Base-by-base conservation (phyloP, 257 asterid genomes). In the Ehretia macrophylla region DNA sequence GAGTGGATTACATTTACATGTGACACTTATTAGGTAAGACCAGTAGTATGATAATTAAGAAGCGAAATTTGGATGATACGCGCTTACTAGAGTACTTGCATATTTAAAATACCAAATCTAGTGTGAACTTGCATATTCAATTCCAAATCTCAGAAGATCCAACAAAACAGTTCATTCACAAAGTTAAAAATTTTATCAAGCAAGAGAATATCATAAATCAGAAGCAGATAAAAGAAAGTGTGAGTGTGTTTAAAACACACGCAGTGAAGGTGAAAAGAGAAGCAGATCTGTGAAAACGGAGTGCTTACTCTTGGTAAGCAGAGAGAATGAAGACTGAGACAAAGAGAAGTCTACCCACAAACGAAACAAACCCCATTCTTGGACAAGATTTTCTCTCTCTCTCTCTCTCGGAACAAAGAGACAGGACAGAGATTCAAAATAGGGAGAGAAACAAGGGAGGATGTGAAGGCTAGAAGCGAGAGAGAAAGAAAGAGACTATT, bases 251-350 rank as follows among this genome's bases (percentile, higher is more conserved):
- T 27, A 27, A 27, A 27, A 27, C 6, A 27, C 35, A 27, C 35
- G 35, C 16, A 42, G 47, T 42, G 16, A 42, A 10, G 4, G 47
- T 3, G 16, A 16, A 1, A 59, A 37, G 4, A 22, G 19, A 21
- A 58, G 55, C 67, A 85, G 91, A 91, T 83, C 92, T 77, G 80
- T 55, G 39, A 51, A 35, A 56, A 60, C 23, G 64, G 17, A 68
- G 49, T 3, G 8, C 81, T 75, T 83, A 92, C 98, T 92, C 97
- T 75, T 86, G 97, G 73, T 79, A 81, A 55, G 95, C 97, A 54
- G 95, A 83, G 74, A 92, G 90, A 56, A 92, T 68, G 81, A 92
- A 92, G 69, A 84, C 88, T 8, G 98, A 82, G 79, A 88, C 97
- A 68, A 92, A 92, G 60, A 92, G 85, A 65, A 88, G 61, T 59